phyloP scores from a whole-genome alignment of 139 green algal species.

The Chlorella vulgaris region DNA sequence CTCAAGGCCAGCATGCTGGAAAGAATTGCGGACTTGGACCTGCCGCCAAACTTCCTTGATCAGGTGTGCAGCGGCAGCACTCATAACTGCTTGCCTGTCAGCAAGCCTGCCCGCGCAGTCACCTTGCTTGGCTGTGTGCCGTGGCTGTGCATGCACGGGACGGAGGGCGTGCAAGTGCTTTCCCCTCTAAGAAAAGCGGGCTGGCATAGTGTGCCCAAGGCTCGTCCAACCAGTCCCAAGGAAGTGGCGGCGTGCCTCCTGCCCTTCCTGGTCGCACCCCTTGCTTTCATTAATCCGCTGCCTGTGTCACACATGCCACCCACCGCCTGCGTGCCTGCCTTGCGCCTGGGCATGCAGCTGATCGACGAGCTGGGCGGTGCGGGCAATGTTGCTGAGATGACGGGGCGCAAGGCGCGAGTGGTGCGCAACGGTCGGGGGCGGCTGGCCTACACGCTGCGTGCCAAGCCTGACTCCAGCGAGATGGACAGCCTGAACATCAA shows the following conservation, averaged over 20 bases:
- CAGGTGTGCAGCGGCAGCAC: slow-evolving; percentile 1
- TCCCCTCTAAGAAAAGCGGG: too few relatives aligned
- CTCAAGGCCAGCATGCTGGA: slow-evolving; percentile 50
- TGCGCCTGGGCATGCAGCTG: slow-evolving; percentile 41
- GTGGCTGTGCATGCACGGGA: not conserved
- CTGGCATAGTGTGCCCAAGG: too few relatives aligned
- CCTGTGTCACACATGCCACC: not conserved
- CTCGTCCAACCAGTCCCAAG: too few relatives aligned
- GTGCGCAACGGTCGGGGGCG: slow-evolving; percentile 40
- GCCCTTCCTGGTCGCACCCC: not conserved
- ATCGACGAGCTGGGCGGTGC: slow-evolving; percentile 82
- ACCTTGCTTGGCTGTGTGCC: too few relatives aligned
- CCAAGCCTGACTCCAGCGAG: slow-evolving; percentile 69
- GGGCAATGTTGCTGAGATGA: slow-evolving; percentile 81
- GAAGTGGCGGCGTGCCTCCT: not conserved
- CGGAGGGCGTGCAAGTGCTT: too few relatives aligned
- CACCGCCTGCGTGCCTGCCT: not conserved
- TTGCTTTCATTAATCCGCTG: not conserved
- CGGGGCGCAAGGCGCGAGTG: slow-evolving; percentile 69
- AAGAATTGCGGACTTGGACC: slow-evolving; percentile 49
- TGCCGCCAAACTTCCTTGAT: slow-evolving; percentile 92
- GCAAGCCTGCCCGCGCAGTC: too few relatives aligned
- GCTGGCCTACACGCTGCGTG: slow-evolving; percentile 67
- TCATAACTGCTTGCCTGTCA: too few relatives aligned
- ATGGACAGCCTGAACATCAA: slow-evolving; percentile 87